These are phyloP conservation scores for Suillus lakei DNA, from an alignment of 768 basidiomycete species.

Conservation along the genomic window DNA sequence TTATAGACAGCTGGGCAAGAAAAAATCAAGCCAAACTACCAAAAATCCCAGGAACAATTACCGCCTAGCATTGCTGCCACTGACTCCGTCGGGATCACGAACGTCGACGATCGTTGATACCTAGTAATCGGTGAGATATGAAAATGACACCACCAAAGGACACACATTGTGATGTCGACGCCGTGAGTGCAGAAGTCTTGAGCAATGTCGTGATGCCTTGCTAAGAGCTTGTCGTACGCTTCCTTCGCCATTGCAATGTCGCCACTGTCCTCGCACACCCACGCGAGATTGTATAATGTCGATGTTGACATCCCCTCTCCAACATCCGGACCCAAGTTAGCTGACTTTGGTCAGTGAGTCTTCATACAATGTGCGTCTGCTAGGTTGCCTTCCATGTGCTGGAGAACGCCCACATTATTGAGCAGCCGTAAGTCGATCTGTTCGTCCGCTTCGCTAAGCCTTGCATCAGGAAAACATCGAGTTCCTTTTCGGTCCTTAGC, in stretches of 20 bases:
- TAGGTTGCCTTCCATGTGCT: constrained; percentile 68
- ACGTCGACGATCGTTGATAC: constrained; percentile 29
- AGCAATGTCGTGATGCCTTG: constrained; percentile 67
- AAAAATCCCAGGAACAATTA: neutral
- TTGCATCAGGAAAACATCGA: too few species aligned
- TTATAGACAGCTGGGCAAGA: constrained; percentile 18
- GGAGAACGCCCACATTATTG: constrained; percentile 80
- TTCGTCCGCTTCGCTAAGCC: constrained; percentile 57
- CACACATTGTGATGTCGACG: too few species aligned
- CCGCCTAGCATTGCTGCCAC: constrained; percentile 16
- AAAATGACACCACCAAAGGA: neutral
- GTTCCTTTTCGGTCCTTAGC: too few species aligned
- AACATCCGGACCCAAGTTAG: constrained; percentile 48
- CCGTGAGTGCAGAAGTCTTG: constrained; percentile 38
- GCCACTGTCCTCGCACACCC: constrained; percentile 92
- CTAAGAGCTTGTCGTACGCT: constrained; percentile 84
- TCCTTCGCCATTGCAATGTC: constrained; percentile 71
- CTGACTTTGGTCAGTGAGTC: constrained; percentile 66
- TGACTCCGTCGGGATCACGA: constrained; percentile 17
- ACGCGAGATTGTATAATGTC: constrained; percentile 88
- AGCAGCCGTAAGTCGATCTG: constrained; percentile 68
- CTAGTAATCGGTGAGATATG: constrained; percentile 12
- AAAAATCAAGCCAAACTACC: neutral
- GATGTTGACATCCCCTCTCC: constrained; percentile 79
- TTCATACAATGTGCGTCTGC: constrained; percentile 72